phyloP scores from a whole-genome alignment of 2,329 filamentous ascomycete genomes.

The Calonectria leucothoes region DNA sequence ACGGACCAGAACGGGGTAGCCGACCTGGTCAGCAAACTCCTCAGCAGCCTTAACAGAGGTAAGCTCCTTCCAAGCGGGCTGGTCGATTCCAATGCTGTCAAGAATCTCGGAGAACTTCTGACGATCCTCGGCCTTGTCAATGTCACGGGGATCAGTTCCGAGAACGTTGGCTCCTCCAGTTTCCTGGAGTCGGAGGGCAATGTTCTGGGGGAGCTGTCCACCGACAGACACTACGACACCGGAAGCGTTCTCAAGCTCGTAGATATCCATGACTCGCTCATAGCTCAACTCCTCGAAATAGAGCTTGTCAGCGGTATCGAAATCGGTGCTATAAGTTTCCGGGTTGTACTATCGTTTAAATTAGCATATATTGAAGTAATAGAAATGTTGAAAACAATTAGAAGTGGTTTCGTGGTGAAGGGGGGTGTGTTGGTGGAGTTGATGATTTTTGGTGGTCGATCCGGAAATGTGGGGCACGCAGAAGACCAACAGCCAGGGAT shows the following conservation, averaged over 20 bases:
- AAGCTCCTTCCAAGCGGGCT: constrained; percentile 98
- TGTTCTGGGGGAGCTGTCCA: constrained; percentile 97
- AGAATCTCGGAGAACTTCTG: constrained; percentile 99
- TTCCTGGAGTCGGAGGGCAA: constrained; percentile 93
- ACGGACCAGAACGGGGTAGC: constrained; percentile 94
- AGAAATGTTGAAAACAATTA: background rate
- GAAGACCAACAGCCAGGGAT: background rate
- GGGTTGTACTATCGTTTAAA: constrained; percentile 70
- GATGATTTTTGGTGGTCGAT: too few relatives aligned
- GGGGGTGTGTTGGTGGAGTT: background rate
- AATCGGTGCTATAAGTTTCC: constrained; percentile 86
- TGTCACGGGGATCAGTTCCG: constrained; percentile 92
- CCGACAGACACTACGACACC: constrained; percentile 97
- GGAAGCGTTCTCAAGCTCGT: constrained; percentile 86
- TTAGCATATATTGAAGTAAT: constrained; percentile 10
- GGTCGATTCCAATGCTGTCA: constrained; percentile 95
- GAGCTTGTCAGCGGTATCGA: constrained; percentile 87
- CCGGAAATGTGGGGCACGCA: background rate
- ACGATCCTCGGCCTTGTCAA: constrained; percentile 97
- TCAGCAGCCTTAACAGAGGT: constrained; percentile 91
- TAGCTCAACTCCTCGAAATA: constrained; percentile 99
- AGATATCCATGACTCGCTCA: constrained; percentile 98
- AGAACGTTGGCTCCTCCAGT: constrained; percentile 90
- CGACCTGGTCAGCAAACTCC: constrained; percentile 84
- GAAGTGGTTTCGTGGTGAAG: background rate